Percentiles rank a stretch among this genome's conserved stretches.
Evolutionary conservation across 2,329 filamentous ascomycete species (phyloP).

Genomic region (Paecilomyces sp.): DNA sequence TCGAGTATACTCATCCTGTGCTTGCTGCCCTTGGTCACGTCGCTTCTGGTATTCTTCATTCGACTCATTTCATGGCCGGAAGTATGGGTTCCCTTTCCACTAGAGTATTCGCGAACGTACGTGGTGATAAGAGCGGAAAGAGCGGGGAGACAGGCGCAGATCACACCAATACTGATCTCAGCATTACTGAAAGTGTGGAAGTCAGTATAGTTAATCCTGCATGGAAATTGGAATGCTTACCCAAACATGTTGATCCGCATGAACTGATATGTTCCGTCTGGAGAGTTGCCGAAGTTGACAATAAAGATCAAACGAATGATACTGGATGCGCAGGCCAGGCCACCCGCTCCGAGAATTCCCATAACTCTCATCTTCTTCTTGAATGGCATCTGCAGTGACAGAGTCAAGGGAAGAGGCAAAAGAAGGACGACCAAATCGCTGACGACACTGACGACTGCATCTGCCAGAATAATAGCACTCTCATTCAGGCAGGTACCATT

Average conservation of each 20-base stretch:
- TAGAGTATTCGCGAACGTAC: constrained; percentile 24
- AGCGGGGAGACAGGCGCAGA: constrained; percentile 34
- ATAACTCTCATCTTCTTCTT: constrained; percentile 34
- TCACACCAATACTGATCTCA: constrained; percentile 33
- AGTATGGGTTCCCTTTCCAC: constrained; percentile 11
- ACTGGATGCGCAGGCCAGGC: constrained; percentile 20
- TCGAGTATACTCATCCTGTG: constrained; percentile 11
- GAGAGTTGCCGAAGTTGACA: constrained; percentile 12
- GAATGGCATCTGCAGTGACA: neutral
- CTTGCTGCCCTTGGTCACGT: constrained; percentile 5
- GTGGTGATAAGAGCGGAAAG: constrained; percentile 27
- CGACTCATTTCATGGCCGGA: constrained; percentile 16
- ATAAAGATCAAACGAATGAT: constrained; percentile 20
- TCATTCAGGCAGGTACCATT: constrained; percentile 19
- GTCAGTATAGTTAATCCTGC: neutral
- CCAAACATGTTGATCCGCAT: constrained; percentile 25
- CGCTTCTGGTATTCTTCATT: constrained; percentile 7
- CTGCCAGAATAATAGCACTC: constrained; percentile 40
- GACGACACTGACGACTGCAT: constrained; percentile 51
- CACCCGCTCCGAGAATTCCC: constrained; percentile 44
- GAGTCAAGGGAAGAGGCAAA: neutral
- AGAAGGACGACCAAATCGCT: neutral
- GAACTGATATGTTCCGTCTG: constrained; percentile 18
- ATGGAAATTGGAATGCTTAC: constrained; percentile 18
- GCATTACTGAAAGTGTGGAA: constrained; percentile 21